Conservation (phyloP, 2,329 filamentous ascomycete genomes). For the Beauveria caledonica region DNA sequence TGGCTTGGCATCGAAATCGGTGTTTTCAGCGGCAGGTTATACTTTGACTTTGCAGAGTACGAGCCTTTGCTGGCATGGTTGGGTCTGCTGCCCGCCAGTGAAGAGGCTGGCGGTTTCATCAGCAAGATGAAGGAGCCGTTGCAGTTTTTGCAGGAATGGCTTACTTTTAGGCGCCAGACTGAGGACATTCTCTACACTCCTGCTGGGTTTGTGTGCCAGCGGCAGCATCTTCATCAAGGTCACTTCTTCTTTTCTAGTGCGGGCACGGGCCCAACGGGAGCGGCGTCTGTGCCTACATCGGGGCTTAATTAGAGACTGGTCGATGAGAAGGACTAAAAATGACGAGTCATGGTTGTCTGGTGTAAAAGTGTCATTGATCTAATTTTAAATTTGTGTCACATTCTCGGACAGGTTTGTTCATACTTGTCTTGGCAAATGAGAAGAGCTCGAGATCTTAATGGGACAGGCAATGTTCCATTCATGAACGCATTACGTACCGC, state of each 20-base stretch:
- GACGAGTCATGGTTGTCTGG: no score
- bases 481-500: no score
- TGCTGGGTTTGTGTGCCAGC: slow-evolving; percentile 44
- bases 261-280: no score
- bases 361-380: no score
- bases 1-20: slow-evolving; percentile 53
- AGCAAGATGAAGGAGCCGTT: slow-evolving; percentile 18
- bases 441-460: no score
- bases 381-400: no score
- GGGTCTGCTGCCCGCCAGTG: slow-evolving; percentile 17
- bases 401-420: no score
- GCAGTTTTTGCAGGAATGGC: slow-evolving; percentile 46
- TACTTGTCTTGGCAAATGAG: no score
- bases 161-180: slow-evolving; percentile 40
- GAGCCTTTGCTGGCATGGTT: slow-evolving; percentile 24
- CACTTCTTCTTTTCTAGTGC: slow-evolving; percentile 40
- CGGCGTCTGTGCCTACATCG: no score
- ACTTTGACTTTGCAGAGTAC: slow-evolving; percentile 45
- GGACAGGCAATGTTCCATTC: no score
- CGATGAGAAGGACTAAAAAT: no score
- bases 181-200: slow-evolving; percentile 49
- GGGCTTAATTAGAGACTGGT: background rate
- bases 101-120: background rate
- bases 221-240: slow-evolving; percentile 32
- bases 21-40: slow-evolving; percentile 51